These are phyloP conservation scores for Penicillium sp. DNA, from an alignment of 2,329 filamentous ascomycete genomes.

Conservation along the genomic window DNA sequence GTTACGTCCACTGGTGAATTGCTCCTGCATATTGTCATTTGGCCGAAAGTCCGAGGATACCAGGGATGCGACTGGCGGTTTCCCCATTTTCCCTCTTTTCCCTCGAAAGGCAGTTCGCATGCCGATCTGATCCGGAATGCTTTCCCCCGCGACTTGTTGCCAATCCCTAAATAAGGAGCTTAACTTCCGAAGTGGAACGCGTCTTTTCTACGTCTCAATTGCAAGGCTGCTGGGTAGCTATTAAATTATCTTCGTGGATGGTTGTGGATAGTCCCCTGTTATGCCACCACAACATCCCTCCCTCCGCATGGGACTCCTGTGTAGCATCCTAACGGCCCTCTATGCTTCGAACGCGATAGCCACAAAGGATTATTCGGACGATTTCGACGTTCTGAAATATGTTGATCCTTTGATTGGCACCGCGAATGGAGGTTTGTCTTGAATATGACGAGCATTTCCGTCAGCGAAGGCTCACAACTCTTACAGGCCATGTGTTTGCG, in stretches of 20 bases:
- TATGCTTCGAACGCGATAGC: constrained; percentile 8
- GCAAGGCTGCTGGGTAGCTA: too few relatives aligned
- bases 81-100: not conserved
- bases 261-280: not conserved
- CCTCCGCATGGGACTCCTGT: not conserved
- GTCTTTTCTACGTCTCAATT: not conserved
- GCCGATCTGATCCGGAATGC: constrained; percentile 17
- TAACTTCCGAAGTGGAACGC: not conserved
- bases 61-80: not conserved
- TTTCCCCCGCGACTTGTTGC: constrained; percentile 8
- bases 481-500: constrained; percentile 48
- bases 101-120: constrained; percentile 7
- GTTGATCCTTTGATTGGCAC: constrained; percentile 50
- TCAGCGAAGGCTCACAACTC: not conserved
- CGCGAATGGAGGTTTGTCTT: constrained; percentile 38
- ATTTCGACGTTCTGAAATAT: constrained; percentile 34
- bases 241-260: not conserved
- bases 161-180: constrained; percentile 11
- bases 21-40: not conserved
- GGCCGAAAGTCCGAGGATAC: not conserved
- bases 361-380: not conserved
- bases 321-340: constrained; percentile 7
- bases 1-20: not conserved
- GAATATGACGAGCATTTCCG: not conserved
- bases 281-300: constrained; percentile 8